Evolutionary conservation across 192 early-diverging fungal species (phyloP).

Genomic region (Linnemannia elongata): DNA sequence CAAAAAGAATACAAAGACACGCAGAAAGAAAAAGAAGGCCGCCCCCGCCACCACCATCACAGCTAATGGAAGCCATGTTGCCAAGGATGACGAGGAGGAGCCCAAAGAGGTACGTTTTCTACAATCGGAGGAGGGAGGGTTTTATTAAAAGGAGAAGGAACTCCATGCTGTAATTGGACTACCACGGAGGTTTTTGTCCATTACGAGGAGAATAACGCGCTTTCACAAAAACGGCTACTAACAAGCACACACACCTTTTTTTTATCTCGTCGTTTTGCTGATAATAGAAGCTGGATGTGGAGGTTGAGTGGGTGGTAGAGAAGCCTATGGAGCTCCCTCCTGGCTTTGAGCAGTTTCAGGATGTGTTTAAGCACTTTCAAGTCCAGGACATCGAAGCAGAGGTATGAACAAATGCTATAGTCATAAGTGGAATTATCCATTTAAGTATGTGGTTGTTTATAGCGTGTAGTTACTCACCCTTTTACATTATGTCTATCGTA

Average conservation of each 20-base stretch:
- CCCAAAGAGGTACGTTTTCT: background rate
- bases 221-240: background rate
- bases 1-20: slow-evolving; percentile 31
- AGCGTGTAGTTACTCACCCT: background rate
- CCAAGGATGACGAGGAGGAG: slow-evolving; percentile 14
- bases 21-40: slow-evolving; percentile 53
- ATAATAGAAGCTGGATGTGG: slow-evolving; percentile 34
- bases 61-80: slow-evolving; percentile 5
- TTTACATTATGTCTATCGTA: background rate
- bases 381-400: slow-evolving; percentile 44
- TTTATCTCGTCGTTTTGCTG: background rate
- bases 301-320: slow-evolving; percentile 50
- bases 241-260: background rate
- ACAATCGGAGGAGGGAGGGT: background rate
- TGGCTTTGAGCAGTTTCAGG: slow-evolving; percentile 58
- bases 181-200: background rate
- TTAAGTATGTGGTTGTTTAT: background rate
- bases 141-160: background rate
- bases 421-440: background rate
- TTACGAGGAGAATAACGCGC: background rate
- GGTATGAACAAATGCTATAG: slow-evolving; percentile 18
- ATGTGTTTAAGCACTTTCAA: slow-evolving; percentile 62
- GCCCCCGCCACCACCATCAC: background rate
- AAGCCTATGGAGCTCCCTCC: slow-evolving; percentile 44
- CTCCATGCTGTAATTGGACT: background rate